phyloP scores from a whole-genome alignment of 208 protist species.

The Leishmania guyanensis region DNA sequence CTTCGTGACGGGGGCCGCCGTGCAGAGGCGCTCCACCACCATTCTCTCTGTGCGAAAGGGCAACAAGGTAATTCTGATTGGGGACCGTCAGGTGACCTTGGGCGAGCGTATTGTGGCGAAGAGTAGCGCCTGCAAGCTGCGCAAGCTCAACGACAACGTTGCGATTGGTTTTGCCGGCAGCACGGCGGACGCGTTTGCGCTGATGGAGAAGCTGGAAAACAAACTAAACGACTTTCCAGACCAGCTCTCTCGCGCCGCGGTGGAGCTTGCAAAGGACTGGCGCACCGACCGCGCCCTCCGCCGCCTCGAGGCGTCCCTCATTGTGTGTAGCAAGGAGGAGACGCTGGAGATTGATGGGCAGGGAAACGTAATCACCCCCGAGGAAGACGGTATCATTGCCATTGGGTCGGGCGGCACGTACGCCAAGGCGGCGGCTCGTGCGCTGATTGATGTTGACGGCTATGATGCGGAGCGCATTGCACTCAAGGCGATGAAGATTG shows the following conservation, averaged over 20 bases:
- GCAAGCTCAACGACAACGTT: slow-evolving; percentile 78
- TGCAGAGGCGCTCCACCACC: slow-evolving; percentile 86
- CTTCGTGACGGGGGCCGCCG: slow-evolving; percentile 34
- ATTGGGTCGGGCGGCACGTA: slow-evolving; percentile 95
- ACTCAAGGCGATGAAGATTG: slow-evolving; percentile 95
- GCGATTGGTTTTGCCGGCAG: slow-evolving; percentile 94
- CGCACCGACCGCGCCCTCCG: slow-evolving; percentile 94
- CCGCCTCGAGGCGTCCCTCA: slow-evolving; percentile 93
- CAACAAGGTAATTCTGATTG: slow-evolving; percentile 93
- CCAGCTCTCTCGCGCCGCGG: slow-evolving; percentile 92
- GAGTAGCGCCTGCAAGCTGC: slow-evolving; percentile 85
- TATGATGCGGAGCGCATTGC: slow-evolving; percentile 91
- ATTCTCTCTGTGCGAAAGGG: slow-evolving; percentile 94
- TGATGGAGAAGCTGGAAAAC: slow-evolving; percentile 96
- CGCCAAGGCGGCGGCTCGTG: slow-evolving; percentile 93
- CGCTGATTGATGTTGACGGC: slow-evolving; percentile 90
- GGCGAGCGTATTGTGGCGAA: slow-evolving; percentile 93
- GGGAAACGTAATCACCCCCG: slow-evolving; percentile 95
- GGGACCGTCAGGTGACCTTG: slow-evolving; percentile 94
- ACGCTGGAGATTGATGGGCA: slow-evolving; percentile 94
- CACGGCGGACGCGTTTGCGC: slow-evolving; percentile 94
- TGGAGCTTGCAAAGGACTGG: slow-evolving; percentile 96
- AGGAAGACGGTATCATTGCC: slow-evolving; percentile 93
- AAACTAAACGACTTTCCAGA: slow-evolving; percentile 94
- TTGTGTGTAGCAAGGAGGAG: slow-evolving; percentile 91